A percentile compares a stretch with the other conserved stretches of the same genome.
Evolutionary conservation across 371 early-diverging fungal genomes (phyloP).

Genomic region (Rhizopus delemar): DNA sequence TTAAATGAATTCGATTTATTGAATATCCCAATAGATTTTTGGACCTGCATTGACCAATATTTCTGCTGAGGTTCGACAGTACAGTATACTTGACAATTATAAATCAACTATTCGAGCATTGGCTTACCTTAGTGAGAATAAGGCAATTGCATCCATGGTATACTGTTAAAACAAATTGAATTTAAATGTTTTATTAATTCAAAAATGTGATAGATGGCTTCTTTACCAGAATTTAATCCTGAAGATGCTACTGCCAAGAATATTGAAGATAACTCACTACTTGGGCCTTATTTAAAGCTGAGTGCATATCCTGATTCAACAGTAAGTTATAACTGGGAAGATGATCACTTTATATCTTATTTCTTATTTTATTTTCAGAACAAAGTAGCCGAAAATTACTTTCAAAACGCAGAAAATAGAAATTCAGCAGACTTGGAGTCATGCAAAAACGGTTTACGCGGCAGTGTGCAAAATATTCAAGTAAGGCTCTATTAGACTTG

Average conservation of each 20-base stretch:
- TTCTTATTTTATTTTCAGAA: conserved; percentile 49
- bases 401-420: conserved; percentile 57
- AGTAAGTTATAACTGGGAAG: conserved; percentile 26
- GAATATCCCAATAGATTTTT: conserved; percentile 39
- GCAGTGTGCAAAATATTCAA: conserved; percentile 64
- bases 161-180: conserved; percentile 6
- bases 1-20: not conserved
- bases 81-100: conserved; percentile 61
- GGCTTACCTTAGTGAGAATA: conserved; percentile 46
- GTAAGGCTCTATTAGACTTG: conserved; percentile 26
- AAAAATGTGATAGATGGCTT: conserved; percentile 42
- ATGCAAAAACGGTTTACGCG: conserved; percentile 68
- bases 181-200: not conserved
- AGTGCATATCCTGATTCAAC: conserved; percentile 62
- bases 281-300: conserved; percentile 75
- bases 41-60: conserved; percentile 55
- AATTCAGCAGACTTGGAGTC: conserved; percentile 59
- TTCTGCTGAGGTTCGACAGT: conserved; percentile 36
- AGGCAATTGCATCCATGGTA: conserved; percentile 61
- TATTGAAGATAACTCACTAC: conserved; percentile 66
- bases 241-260: conserved; percentile 51
- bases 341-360: not conserved
- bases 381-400: conserved; percentile 62
- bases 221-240: conserved; percentile 65
- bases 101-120: conserved; percentile 54